phyloP scores from a whole-genome alignment of 2,329 filamentous ascomycete species.

The Cordyceps cicadae region DNA sequence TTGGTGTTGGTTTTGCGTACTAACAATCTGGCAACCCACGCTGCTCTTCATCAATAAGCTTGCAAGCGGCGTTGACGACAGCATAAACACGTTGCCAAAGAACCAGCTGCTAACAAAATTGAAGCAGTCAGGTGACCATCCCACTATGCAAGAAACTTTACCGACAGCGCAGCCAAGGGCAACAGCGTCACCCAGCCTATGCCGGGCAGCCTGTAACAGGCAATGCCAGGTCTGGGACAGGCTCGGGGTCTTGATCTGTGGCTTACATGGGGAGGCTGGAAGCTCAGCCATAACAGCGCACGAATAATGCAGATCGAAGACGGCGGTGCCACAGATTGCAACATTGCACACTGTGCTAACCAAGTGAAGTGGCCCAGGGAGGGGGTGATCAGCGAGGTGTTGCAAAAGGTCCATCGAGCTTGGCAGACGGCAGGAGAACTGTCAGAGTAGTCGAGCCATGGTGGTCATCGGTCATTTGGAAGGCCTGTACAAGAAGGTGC shows the following conservation, averaged over 20 bases:
- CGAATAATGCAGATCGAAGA: neutral
- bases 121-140: slow-evolving; percentile 3
- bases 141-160: slow-evolving; percentile 2
- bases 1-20: no score
- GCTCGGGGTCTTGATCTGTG: neutral
- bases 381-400: neutral
- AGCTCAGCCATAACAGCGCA: neutral
- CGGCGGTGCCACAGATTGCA: no score
- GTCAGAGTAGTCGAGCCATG: neutral
- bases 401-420: neutral
- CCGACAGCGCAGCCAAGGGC: neutral
- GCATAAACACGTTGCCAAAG: neutral
- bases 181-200: neutral
- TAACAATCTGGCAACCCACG: no score
- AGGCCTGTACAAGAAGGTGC: neutral
- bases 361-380: neutral
- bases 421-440: neutral
- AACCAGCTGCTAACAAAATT: neutral
- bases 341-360: neutral
- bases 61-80: no score
- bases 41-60: no score
- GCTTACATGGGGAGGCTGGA: neutral
- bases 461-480: neutral
- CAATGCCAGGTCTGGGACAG: neutral
- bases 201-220: neutral